phyloP scores from a whole-genome alignment of 805 yeast species.

The Wickerhamomyces silvicola region DNA sequence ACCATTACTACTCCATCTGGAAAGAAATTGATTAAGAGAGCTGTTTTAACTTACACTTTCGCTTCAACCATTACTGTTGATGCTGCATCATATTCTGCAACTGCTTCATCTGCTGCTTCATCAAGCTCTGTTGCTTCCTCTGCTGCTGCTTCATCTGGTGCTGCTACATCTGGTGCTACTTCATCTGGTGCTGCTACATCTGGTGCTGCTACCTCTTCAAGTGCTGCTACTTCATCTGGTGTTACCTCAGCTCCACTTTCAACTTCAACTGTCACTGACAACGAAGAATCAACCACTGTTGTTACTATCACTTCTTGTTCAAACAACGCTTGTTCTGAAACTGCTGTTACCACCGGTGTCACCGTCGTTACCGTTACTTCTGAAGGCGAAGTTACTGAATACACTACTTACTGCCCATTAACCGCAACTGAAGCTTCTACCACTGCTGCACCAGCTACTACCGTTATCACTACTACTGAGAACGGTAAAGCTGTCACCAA shows the following conservation, averaged over 20 bases:
- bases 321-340: slow-evolving; percentile 10
- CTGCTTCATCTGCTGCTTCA: slow-evolving; percentile 8
- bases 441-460: slow-evolving; percentile 9
- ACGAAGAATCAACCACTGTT: slow-evolving; percentile 20
- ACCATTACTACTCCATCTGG: slow-evolving; percentile 14
- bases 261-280: slow-evolving; percentile 17
- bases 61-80: slow-evolving; percentile 6
- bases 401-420: slow-evolving; percentile 21
- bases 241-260: too few relatives aligned
- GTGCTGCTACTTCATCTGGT: slow-evolving; percentile 8
- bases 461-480: slow-evolving; percentile 6
- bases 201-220: slow-evolving; percentile 13
- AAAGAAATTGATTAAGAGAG: slow-evolving; percentile 15
- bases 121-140: slow-evolving; percentile 12
- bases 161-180: slow-evolving; percentile 11
- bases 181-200: slow-evolving; percentile 12
- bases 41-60: slow-evolving; percentile 5
- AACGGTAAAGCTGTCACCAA: too few relatives aligned
- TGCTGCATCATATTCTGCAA: slow-evolving; percentile 7
- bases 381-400: slow-evolving; percentile 11
- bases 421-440: slow-evolving; percentile 9
- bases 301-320: slow-evolving; percentile 24
- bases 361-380: slow-evolving; percentile 26
- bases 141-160: slow-evolving; percentile 7
- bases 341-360: slow-evolving; percentile 23